phyloP scores from a whole-genome alignment of 441 rosid genomes.

The Isatis lusitanica region DNA sequence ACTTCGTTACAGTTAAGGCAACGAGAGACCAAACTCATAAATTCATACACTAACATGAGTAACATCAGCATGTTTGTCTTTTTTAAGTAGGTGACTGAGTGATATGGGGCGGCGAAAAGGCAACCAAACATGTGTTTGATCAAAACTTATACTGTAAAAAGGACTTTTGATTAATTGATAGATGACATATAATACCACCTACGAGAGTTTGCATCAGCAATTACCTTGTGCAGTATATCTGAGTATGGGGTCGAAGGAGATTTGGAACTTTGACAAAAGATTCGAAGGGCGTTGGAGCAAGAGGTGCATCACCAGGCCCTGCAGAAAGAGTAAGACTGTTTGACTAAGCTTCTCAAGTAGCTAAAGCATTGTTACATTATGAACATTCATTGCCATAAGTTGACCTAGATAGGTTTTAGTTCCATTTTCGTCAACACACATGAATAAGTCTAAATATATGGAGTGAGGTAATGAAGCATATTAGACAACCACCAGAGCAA shows the following conservation, averaged over 20 bases:
- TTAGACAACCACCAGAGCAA: background rate
- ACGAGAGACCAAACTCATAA: background rate
- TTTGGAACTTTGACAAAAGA: conserved; percentile 96
- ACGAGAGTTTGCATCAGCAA: conserved; percentile 13
- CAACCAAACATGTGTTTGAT: background rate
- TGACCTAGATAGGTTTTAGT: background rate
- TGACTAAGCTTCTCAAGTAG: background rate
- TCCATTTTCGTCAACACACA: background rate
- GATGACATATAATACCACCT: background rate
- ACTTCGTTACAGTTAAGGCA: background rate
- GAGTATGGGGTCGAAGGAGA: conserved; percentile 89
- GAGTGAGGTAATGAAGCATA: background rate
- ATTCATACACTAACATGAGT: background rate
- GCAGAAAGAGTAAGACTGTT: conserved; percentile 27
- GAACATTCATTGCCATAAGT: background rate
- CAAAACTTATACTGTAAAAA: background rate
- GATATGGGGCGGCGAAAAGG: background rate
- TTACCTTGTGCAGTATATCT: conserved; percentile 94
- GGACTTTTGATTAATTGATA: background rate
- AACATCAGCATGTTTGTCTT: background rate
- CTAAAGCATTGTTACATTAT: background rate
- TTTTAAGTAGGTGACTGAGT: background rate
- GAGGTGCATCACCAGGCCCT: conserved; percentile 94
- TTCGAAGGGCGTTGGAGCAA: conserved; percentile 86
- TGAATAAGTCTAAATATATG: background rate